Base-by-base conservation (phyloP, 176 grass and related monocot genomes). In the Olyra latifolia region DNA sequence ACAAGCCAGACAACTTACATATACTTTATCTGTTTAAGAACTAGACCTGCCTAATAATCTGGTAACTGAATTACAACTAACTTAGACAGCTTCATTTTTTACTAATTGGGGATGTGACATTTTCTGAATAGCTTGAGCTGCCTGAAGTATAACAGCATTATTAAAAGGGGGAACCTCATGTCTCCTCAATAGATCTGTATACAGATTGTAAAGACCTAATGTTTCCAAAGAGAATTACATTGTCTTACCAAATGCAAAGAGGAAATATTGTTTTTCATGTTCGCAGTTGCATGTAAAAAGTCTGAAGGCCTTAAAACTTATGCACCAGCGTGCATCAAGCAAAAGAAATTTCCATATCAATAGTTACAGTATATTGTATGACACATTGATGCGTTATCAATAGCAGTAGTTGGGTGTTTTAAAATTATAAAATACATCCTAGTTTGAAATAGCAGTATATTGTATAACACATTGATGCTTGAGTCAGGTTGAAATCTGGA, bases 401-500 rank as follows among this genome's bases (percentile, higher is more conserved):
- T 46, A 69, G 22, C 41, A 66, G 24, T 15, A 25, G 11, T 44
- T 44, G 4, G 11, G 6, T 15, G 6, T 69, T 43, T 44, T 68
- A 23, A 8, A 14, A 68, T 57, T 71, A 10, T 11, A 78, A 3
- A 66, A 22, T 56, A 23, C 8, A 77, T 41, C 35, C 40, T 85
- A 57, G 40, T 68, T 20, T 55, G 27, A 52, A 4, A 9, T 60
- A n/a, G n/a, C n/a, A n/a, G n/a, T n/a, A n/a, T n/a, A n/a, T n/a
- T n/a, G n/a, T n/a, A n/a, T n/a, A n/a, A n/a, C n/a, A n/a, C n/a
- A n/a, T n/a, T n/a, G n/a, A n/a, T 72, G 20, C 27, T 62, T 40
- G 45, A 72, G 55, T 52, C 49, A 82, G 74, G 71, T 20, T 47
- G 54, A 82, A 77, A 32, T 43, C 16, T 11, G 29, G 54, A 79